A percentile compares a stretch with the other conserved stretches of the same genome.
These are phyloP conservation scores for Pseudoperonospora humuli DNA, from an alignment of 352 stramenopile species.

Conservation along the genomic window DNA sequence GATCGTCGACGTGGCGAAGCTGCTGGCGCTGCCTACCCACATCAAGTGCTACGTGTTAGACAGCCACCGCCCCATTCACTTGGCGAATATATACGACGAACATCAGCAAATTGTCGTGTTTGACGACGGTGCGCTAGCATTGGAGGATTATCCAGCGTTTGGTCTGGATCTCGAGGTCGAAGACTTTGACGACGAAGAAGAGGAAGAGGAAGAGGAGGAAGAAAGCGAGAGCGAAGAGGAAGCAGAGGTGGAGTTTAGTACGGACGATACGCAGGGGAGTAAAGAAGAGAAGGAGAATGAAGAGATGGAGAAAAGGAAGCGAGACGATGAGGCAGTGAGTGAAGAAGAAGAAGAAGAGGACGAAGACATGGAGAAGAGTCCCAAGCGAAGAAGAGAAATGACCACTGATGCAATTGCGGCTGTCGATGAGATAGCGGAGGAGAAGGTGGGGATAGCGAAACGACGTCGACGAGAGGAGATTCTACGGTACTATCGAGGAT, in stretches of 20 bases:
- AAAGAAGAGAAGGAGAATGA: conserved; percentile 30
- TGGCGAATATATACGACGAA: conserved; percentile 92
- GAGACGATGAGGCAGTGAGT: conserved; percentile 19
- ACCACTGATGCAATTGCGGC: conserved; percentile 4
- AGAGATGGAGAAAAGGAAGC: conserved; percentile 13
- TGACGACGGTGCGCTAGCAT: conserved; percentile 57
- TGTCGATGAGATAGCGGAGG: conserved; percentile 11
- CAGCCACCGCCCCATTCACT: conserved; percentile 92
- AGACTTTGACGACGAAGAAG: conserved; percentile 57
- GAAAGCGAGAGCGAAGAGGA: conserved; percentile 43
- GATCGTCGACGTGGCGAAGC: conserved; percentile 84
- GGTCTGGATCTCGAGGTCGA: conserved; percentile 75
- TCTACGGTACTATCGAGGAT: conserved; percentile 91
- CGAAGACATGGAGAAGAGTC: conserved; percentile 26
- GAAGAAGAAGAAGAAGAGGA: conserved; percentile 19
- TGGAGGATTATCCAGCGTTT: conserved; percentile 78
- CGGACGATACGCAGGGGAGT: conserved; percentile 18
- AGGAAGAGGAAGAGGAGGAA: conserved; percentile 48
- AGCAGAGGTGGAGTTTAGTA: conserved; percentile 39
- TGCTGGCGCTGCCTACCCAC: conserved; percentile 59
- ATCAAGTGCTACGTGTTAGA: conserved; percentile 93
- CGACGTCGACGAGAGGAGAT: conserved; percentile 70
- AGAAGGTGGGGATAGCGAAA: conserved; percentile 36
- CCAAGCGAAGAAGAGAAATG: conserved; percentile 17
- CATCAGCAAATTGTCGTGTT: conserved; percentile 77